Evolutionary conservation across 73 alveolate genomes (phyloP), one percentile per base, ranked within the genome.

Genomic region (Paramecium pentaurelia): DNA sequence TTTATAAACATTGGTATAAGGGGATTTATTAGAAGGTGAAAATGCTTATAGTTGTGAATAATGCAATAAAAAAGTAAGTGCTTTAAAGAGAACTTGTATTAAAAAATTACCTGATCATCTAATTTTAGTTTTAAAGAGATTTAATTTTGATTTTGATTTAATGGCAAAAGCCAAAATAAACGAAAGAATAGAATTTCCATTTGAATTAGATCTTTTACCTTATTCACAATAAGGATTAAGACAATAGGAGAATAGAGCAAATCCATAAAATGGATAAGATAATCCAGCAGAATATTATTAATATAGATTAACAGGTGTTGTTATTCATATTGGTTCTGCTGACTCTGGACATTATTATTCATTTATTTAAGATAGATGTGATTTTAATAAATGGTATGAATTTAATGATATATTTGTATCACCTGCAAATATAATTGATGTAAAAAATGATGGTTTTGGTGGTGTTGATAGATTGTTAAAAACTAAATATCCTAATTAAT

Each of bases 341-440:
- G 99, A 98, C 85, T 93, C 98, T 54, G 99, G 99, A 16, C 99
- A 98, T 92, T 98, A 98, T 93, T 98, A 98, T 93, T 98, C 99
- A 64, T 98, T 95, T 94, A 95, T 98, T 68, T 93, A 97, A 92
- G 99, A 96, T 77, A 96, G 97, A 88, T 88, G 42, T n/a, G 94
- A 93, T 27, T 95, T 92, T 64, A 14, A 91, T 22, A 95, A 93
- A 64, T 98, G 99, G 99, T 97, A 95, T 92, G 99, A 98, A 93
- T 95, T 97, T 84, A 97, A 97, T 96, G 99, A 97, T 92, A 92
- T 93, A 25, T 77, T 90, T 40, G 99, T 97, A 11, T 93, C 94
- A 86, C 94, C 92, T 89, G 95, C 97, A 87, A 96, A 94, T 58
- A 95, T 97, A 58, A 95, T 94, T 25, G 96, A 95, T 34, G 95